These are phyloP conservation scores for Aspergillus japonicus DNA, from an alignment of 2,329 filamentous ascomycete genomes.

Conservation along the genomic window DNA sequence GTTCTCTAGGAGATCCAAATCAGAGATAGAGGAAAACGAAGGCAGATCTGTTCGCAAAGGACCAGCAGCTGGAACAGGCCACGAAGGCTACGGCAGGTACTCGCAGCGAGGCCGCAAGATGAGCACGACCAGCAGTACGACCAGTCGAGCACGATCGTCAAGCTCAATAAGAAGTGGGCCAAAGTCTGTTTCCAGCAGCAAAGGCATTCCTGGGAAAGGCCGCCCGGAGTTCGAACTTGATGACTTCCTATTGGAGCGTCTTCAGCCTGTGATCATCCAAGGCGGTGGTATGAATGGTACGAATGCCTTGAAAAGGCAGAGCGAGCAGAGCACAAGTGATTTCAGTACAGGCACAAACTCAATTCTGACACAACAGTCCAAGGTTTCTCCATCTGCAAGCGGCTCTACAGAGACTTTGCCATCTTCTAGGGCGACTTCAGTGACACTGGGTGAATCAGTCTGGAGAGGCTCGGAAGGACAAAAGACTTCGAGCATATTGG, in stretches of 20 bases:
- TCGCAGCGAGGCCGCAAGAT: slow-evolving; percentile 45
- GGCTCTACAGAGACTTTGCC: slow-evolving; percentile 37
- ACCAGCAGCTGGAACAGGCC: slow-evolving; percentile 86
- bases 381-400: slow-evolving; percentile 26
- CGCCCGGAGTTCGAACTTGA: slow-evolving; percentile 47
- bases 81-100: slow-evolving; percentile 64
- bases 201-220: slow-evolving; percentile 37
- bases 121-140: slow-evolving; percentile 41
- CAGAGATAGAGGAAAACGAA: slow-evolving; percentile 55
- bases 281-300: slow-evolving; percentile 43
- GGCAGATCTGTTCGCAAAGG: slow-evolving; percentile 66
- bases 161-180: slow-evolving; percentile 40
- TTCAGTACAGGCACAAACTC: slow-evolving; percentile 32
- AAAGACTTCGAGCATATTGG: background rate
- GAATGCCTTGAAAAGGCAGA: slow-evolving; percentile 38
- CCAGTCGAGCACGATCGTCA: slow-evolving; percentile 41
- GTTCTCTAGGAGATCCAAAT: slow-evolving; percentile 72
- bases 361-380: slow-evolving; percentile 21
- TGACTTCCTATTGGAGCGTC: slow-evolving; percentile 47
- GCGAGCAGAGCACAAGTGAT: slow-evolving; percentile 41
- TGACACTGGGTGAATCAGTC: slow-evolving; percentile 6
- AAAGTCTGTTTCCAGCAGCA: slow-evolving; percentile 38
- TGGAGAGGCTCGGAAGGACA: background rate
- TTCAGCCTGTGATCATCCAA: slow-evolving; percentile 51
- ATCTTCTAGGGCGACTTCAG: slow-evolving; percentile 24